Evolutionary conservation across 2,329 filamentous ascomycete genomes (phyloP).

Genomic region (Penicillium nordicum): DNA sequence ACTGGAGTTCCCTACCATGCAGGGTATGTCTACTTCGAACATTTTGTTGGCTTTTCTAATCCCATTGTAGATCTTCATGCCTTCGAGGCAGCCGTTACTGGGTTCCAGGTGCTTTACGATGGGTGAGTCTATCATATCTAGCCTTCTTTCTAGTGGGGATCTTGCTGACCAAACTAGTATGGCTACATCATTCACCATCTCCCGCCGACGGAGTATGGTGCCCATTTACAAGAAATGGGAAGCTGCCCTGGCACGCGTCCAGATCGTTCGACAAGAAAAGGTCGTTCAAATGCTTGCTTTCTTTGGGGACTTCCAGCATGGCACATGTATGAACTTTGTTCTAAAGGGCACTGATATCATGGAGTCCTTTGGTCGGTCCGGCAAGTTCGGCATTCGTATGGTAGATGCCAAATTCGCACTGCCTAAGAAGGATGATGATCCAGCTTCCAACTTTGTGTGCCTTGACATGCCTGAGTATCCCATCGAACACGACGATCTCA

Average conservation of each 20-base stretch:
- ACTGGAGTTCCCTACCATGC: slow-evolving; percentile 62
- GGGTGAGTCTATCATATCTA: slow-evolving; percentile 39
- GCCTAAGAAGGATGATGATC: slow-evolving; percentile 55
- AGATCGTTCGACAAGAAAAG: slow-evolving; percentile 73
- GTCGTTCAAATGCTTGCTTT: slow-evolving; percentile 77
- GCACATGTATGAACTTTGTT: slow-evolving; percentile 83
- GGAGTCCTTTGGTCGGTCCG: slow-evolving; percentile 62
- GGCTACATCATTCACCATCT: slow-evolving; percentile 73
- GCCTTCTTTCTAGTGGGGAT: not conserved
- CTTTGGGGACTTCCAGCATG: slow-evolving; percentile 82
- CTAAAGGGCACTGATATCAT: slow-evolving; percentile 81
- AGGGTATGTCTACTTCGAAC: slow-evolving; percentile 27
- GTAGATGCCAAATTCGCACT: slow-evolving; percentile 89
- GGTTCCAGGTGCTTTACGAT: slow-evolving; percentile 73
- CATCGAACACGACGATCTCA: slow-evolving; percentile 88
- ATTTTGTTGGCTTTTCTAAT: slow-evolving; percentile 12
- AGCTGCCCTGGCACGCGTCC: slow-evolving; percentile 72
- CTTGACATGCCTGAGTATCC: slow-evolving; percentile 85
- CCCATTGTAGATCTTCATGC: slow-evolving; percentile 61
- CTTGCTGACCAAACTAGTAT: slow-evolving; percentile 41
- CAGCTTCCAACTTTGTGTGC: slow-evolving; percentile 70
- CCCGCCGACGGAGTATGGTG: slow-evolving; percentile 81
- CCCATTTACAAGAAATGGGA: slow-evolving; percentile 95
- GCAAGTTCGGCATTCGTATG: slow-evolving; percentile 71
- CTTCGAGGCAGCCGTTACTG: slow-evolving; percentile 76